These are phyloP conservation scores for Butyriboletus loyo DNA, from an alignment of 768 basidiomycete species.

Conservation along the genomic window DNA sequence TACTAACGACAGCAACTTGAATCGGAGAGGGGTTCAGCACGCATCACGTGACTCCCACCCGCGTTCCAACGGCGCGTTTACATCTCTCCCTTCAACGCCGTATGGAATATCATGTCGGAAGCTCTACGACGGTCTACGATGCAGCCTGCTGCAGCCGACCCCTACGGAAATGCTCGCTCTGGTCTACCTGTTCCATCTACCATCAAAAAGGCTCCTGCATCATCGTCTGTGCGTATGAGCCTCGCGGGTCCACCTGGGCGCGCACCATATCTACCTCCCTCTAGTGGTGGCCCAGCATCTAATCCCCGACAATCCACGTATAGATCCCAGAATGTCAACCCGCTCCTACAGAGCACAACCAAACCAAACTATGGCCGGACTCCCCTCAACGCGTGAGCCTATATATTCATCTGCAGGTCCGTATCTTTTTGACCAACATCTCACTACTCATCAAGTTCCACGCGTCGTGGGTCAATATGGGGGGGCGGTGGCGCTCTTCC, in stretches of 20 bases:
- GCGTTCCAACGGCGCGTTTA: background rate
- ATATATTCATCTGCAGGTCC: background rate
- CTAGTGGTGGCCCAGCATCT: slow-evolving; percentile 35
- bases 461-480: slow-evolving; percentile 78
- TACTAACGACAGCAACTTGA: background rate
- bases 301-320: slow-evolving; percentile 69
- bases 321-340: slow-evolving; percentile 66
- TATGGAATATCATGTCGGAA: slow-evolving; percentile 38
- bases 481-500: slow-evolving; percentile 44
- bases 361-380: slow-evolving; percentile 71
- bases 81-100: background rate
- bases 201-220: slow-evolving; percentile 58
- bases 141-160: slow-evolving; percentile 49
- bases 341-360: slow-evolving; percentile 64
- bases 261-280: slow-evolving; percentile 43
- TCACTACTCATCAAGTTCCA: slow-evolving; percentile 43
- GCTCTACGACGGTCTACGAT: slow-evolving; percentile 55
- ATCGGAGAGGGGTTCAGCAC: no score
- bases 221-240: slow-evolving; percentile 58
- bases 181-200: slow-evolving; percentile 74
- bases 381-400: slow-evolving; percentile 61
- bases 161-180: slow-evolving; percentile 52
- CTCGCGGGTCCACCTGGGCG: slow-evolving; percentile 74
- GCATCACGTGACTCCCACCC: slow-evolving; percentile 19
- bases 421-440: slow-evolving; percentile 6